Percentiles rank a stretch among this genome's conserved stretches.
These are phyloP conservation scores for Cajanus cajan DNA, from an alignment of 306 rosid species.

Conservation along the genomic window DNA sequence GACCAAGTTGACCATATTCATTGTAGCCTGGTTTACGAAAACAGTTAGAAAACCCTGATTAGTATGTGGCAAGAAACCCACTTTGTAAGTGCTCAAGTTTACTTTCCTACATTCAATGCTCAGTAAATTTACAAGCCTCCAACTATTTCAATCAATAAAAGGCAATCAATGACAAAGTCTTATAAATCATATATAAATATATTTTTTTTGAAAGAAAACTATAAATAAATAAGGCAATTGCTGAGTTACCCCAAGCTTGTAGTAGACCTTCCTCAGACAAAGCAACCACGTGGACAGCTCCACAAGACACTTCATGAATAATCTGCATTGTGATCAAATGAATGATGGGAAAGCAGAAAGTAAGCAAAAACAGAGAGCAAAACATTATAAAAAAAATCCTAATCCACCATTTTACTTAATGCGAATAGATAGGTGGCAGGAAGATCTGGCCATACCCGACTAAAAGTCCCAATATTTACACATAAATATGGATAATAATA, in stretches of 20 bases:
- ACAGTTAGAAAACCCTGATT: conserved; percentile 43
- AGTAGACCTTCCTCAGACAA: conserved; percentile 80
- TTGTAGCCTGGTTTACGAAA: conserved; percentile 85
- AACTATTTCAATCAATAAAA: conserved; percentile 6
- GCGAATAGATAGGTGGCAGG: too few species aligned
- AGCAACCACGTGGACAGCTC: conserved; percentile 86
- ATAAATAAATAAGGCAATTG: conserved; percentile 27
- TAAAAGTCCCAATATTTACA: too few species aligned
- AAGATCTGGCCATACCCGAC: too few species aligned
- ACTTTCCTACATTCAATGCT: conserved; percentile 20
- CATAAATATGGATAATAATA: conserved; percentile 8
- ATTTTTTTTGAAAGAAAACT: background rate
- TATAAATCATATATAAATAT: background rate
- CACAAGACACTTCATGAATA: conserved; percentile 90
- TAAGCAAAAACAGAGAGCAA: conserved; percentile 11
- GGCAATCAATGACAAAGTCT: background rate
- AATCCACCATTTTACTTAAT: background rate
- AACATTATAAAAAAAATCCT: background rate
- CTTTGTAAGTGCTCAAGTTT: conserved; percentile 26
- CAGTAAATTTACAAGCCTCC: conserved; percentile 2
- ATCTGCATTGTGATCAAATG: conserved; percentile 46
- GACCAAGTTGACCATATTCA: conserved; percentile 97
- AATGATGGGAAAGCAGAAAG: conserved; percentile 7
- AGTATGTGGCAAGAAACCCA: conserved; percentile 33
- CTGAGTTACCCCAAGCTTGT: conserved; percentile 88